Evolutionary conservation across 768 basidiomycete genomes (phyloP), one percentile per base, ranked within the genome.

Genomic region (Hemileccinum impolitum): DNA sequence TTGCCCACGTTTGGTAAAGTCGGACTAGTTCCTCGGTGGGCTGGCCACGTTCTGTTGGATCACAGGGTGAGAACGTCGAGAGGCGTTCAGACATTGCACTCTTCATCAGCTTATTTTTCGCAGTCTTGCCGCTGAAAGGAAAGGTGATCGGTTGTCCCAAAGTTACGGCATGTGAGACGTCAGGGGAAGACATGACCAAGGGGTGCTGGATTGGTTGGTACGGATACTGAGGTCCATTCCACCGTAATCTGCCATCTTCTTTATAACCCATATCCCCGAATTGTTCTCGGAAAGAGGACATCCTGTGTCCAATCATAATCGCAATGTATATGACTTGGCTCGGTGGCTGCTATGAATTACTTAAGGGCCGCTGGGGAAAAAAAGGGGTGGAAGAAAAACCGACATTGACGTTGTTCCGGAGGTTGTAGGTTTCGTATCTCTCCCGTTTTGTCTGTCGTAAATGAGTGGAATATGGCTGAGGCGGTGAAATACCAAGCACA

Each of bases 31-130:
- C 68, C 21, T 70, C 68, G 1, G 68, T 68, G 18, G 66, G 66
- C 19, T 52, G 57, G 15, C 66, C 66, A 7, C 66, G 67, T 1
- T 64, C 55, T 42, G 26, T 48, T 3, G 66, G 64, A 39, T 70
- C 62, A 25, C 50, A 52, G 14, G 62, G 37, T 1, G 68, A 70
- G 39, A 70, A 68, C 1, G 68, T 68, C 4, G 66, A 66, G 36
- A 68, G 60, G 12, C 68, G 64, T 39, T 68, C 66, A 6, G 66
- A 70, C 66, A 68, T 70, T 1, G 66, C 66, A 45, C 66, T 67
- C 51, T 68, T 68, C 62, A 68, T 54, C 43, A 68, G 25, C 44
- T 49, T 69, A 47, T 70, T 70, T 53, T 54, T 69, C 1, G 65
- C 55, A 1, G 30, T 55, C 50, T 59, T 65, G 12, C 59, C 56